Conservation (phyloP, 768 basidiomycete species). For the Podaxis sp. region DNA sequence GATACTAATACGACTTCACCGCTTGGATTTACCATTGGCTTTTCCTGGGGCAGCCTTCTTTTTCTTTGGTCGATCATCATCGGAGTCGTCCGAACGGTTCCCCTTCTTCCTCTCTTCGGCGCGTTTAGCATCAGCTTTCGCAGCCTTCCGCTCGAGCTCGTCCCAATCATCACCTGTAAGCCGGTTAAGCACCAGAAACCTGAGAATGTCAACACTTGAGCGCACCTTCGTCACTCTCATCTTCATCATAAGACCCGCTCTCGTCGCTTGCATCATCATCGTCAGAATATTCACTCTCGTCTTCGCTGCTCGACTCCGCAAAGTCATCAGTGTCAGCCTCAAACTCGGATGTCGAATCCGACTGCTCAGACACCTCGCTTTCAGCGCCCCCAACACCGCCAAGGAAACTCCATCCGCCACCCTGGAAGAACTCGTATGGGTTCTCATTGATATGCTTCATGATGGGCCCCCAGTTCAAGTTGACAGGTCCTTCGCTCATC, state of each 20-base stretch:
- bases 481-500: constrained; percentile 93
- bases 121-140: constrained; percentile 63
- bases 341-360: constrained; percentile 53
- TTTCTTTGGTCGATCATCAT: constrained; percentile 47
- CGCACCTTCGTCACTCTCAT: constrained; percentile 65
- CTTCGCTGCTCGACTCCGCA: constrained; percentile 52
- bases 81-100: constrained; percentile 54
- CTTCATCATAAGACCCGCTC: constrained; percentile 58
- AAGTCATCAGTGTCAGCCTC: constrained; percentile 57
- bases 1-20: constrained; percentile 23
- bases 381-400: constrained; percentile 69
- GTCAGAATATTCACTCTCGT: constrained; percentile 68
- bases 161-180: constrained; percentile 89
- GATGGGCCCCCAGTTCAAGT: constrained; percentile 96
- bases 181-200: constrained; percentile 10
- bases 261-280: constrained; percentile 65
- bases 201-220: constrained; percentile 6
- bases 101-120: constrained; percentile 39
- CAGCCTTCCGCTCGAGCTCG: constrained; percentile 88
- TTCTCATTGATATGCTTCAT: constrained; percentile 99
- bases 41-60: constrained; percentile 39
- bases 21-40: constrained; percentile 42
- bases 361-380: constrained; percentile 43
- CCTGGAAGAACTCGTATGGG: constrained; percentile 92
- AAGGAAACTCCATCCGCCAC: constrained; percentile 95